Evolutionary conservation across 2,329 filamentous ascomycete genomes (phyloP), one percentile per base, ranked within the genome.

Genomic region (Fusarium ramigenum): DNA sequence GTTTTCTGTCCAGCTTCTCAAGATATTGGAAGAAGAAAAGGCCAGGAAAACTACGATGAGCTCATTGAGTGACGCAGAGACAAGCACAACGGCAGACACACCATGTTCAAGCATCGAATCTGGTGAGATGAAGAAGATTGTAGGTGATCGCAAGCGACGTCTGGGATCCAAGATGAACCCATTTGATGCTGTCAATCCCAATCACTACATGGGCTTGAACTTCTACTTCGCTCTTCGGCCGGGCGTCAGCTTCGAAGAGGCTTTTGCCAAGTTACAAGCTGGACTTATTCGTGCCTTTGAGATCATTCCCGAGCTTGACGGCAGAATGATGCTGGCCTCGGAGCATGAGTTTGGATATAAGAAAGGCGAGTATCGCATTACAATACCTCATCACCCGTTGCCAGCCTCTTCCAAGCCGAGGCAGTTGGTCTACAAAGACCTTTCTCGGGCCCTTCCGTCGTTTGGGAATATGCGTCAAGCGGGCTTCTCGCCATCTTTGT

Each of bases 141-240:
- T 65, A 1, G 46, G 34, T 7, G 60, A 65, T 16, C 63, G 63
- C 5, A 65, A 65, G n/a, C 60, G 60, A 1, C 60, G 40, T 1
- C 28, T 65, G 9, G 63, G 60, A 1, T 64, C 34, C 0, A 65
- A 65, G 9, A 65, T 65, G 63, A 65, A 57, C 16, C 60, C 60
- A 0, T 65, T 57, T 1, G 60, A 65, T n/a, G 63, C 60, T 7
- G 60, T 65, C 8, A 65, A 65, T 5, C 63, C 63, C 23, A 65
- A 65, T 36, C 60, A 65, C 11, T 65, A 65, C 5, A 64, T 65
- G 63, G 63, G 63, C 3, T 40, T 65, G 23, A 65, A 64, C 34
- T 65, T 65, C 11, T 65, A 65, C 46, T 65, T 65, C 18, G 60
- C 63, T 11, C 47, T 65, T 19, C 7, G 7, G 1, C 40, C 40